These are phyloP conservation scores for Boletus patriciae DNA, from an alignment of 768 basidiomycete genomes.

Conservation along the genomic window DNA sequence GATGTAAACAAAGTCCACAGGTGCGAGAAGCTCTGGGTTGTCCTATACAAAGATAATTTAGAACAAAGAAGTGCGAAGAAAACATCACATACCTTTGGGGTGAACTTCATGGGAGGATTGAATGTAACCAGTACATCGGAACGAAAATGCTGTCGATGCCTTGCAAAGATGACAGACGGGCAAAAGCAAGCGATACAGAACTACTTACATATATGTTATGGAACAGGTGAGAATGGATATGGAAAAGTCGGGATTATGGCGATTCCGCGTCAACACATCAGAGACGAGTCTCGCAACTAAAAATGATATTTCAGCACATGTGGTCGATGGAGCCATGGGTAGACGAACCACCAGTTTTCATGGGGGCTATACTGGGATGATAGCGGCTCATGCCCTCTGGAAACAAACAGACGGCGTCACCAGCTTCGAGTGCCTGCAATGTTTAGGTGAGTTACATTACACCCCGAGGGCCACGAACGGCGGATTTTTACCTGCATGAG, in stretches of 20 bases:
- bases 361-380: slow-evolving; percentile 81
- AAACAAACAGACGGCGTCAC: slow-evolving; percentile 80
- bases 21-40: slow-evolving; percentile 69
- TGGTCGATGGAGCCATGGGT: background rate
- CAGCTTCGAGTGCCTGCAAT: slow-evolving; percentile 65
- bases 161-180: slow-evolving; percentile 27
- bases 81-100: slow-evolving; percentile 50
- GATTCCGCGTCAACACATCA: slow-evolving; percentile 70
- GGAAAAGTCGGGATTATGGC: slow-evolving; percentile 66
- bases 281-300: slow-evolving; percentile 80
- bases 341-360: slow-evolving; percentile 78
- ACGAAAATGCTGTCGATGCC: slow-evolving; percentile 85
- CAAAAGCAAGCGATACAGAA: background rate
- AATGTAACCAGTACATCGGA: slow-evolving; percentile 87
- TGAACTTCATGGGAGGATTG: slow-evolving; percentile 66
- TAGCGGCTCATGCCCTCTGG: slow-evolving; percentile 87
- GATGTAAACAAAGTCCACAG: slow-evolving; percentile 62
- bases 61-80: background rate
- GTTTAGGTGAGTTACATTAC: slow-evolving; percentile 9
- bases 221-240: slow-evolving; percentile 75
- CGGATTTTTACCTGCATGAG: slow-evolving; percentile 56
- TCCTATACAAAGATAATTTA: slow-evolving; percentile 40
- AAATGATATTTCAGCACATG: background rate
- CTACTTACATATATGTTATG: slow-evolving; percentile 72
- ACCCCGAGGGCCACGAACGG: background rate